phyloP scores from a whole-genome alignment of 2,329 filamentous ascomycete species.

The Trichoderma oligosporum region DNA sequence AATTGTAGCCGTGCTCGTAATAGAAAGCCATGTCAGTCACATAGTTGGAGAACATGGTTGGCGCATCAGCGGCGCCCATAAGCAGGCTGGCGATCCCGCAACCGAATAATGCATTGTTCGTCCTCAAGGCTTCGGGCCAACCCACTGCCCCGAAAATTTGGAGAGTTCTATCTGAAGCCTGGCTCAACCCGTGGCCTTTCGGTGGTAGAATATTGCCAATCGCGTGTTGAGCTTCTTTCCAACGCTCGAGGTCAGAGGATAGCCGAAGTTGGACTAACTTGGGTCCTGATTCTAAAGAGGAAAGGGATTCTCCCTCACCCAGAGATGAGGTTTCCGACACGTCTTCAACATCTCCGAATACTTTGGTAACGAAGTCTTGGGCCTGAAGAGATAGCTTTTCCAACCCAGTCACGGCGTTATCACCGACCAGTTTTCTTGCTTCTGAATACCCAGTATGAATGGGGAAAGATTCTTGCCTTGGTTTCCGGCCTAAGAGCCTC shows the following conservation, averaged over 20 bases:
- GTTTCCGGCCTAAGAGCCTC: constrained; percentile 9
- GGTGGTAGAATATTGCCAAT: constrained; percentile 23
- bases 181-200: constrained; percentile 20
- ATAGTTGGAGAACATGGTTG: constrained; percentile 26
- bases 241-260: constrained; percentile 22
- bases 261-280: constrained; percentile 20
- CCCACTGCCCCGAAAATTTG: constrained; percentile 18
- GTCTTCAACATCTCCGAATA: constrained; percentile 19
- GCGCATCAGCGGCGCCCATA: constrained; percentile 22
- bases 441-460: constrained; percentile 21
- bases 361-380: constrained; percentile 13
- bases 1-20: constrained; percentile 26
- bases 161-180: constrained; percentile 18
- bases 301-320: background rate
- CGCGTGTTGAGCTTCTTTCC: constrained; percentile 22
- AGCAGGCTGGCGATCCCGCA: constrained; percentile 23
- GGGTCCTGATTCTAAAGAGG: constrained; percentile 5
- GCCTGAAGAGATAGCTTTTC: constrained; percentile 19
- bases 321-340: background rate
- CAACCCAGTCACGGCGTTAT: constrained; percentile 20
- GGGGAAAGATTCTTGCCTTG: constrained; percentile 9
- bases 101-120: constrained; percentile 25
- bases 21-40: constrained; percentile 26
- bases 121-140: constrained; percentile 23
- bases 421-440: constrained; percentile 19